Conservation (phyloP, 148 eudicot species). For the Persicaria tinctoria region DNA sequence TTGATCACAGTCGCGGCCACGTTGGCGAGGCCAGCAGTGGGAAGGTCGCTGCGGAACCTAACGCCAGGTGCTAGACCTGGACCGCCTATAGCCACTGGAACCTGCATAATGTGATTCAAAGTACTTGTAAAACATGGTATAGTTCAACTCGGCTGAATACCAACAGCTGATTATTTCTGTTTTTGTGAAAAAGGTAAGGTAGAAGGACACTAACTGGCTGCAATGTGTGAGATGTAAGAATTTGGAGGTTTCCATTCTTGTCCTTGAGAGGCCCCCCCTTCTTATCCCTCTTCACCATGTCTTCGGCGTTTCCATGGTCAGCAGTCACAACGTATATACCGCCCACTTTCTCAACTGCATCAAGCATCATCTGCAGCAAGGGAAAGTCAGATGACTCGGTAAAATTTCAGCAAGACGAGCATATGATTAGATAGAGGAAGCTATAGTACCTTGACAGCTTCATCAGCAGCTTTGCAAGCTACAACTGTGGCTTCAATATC, state of each 20-base stretch:
- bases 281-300: constrained; percentile 96
- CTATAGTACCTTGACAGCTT: constrained; percentile 76
- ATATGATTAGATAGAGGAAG: too few relatives aligned
- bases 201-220: constrained; percentile 52
- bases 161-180: background rate
- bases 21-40: constrained; percentile 73
- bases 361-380: constrained; percentile 55
- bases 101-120: constrained; percentile 30
- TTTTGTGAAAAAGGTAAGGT: background rate
- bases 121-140: background rate
- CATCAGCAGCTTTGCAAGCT: constrained; percentile 91
- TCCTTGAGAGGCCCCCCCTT: constrained; percentile 76
- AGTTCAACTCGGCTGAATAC: background rate
- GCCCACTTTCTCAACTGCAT: constrained; percentile 84
- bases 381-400: too few relatives aligned
- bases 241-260: constrained; percentile 77
- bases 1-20: constrained; percentile 93
- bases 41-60: constrained; percentile 77
- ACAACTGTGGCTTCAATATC: constrained; percentile 79
- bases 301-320: constrained; percentile 98
- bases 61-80: constrained; percentile 77
- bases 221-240: constrained; percentile 87
- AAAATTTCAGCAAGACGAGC: too few relatives aligned
- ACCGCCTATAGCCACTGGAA: constrained; percentile 91
- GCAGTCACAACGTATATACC: constrained; percentile 93